Conservation (phyloP, 495 filamentous ascomycete genomes). For the Xylaria intraflava region DNA sequence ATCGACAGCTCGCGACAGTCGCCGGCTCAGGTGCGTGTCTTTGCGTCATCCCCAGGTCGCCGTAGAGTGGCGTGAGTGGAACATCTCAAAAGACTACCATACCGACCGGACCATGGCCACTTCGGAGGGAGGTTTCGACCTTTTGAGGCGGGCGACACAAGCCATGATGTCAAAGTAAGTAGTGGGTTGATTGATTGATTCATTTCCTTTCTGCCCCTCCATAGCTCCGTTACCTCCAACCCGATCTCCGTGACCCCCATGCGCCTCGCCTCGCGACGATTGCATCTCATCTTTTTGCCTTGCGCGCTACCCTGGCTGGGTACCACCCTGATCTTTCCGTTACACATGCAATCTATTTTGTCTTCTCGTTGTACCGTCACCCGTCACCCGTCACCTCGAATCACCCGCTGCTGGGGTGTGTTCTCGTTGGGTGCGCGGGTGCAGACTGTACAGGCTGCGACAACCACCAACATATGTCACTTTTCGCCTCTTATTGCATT, state of each 20-base stretch:
- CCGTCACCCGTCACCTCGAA: background rate
- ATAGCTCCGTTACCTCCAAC: conserved; percentile 3
- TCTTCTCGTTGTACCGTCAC: conserved; percentile 6
- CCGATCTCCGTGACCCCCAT: background rate
- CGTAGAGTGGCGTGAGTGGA: conserved; percentile 4
- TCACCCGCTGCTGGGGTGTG: conserved; percentile 11
- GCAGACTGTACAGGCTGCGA: background rate
- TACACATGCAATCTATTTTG: background rate
- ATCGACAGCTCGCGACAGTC: background rate
- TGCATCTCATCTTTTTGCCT: background rate
- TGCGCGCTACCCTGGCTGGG: background rate
- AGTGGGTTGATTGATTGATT: conserved; percentile 1
- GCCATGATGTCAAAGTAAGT: conserved; percentile 55
- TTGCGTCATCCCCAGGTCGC: conserved; percentile 1
- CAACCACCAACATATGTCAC: background rate
- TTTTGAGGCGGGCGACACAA: conserved; percentile 50
- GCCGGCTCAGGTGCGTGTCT: background rate
- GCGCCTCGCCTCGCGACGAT: conserved; percentile 4
- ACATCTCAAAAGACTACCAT: conserved; percentile 4
- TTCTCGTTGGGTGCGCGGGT: background rate
- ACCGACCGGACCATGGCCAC: conserved; percentile 26
- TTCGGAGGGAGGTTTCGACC: conserved; percentile 40
- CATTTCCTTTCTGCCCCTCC: conserved; percentile 28
- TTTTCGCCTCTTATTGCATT: conserved; percentile 2
- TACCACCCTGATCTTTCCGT: background rate